Evolutionary conservation across 2,329 filamentous ascomycete species (phyloP), one percentile per base, ranked within the genome.

Genomic region (Arthrinium phaeospermum): DNA sequence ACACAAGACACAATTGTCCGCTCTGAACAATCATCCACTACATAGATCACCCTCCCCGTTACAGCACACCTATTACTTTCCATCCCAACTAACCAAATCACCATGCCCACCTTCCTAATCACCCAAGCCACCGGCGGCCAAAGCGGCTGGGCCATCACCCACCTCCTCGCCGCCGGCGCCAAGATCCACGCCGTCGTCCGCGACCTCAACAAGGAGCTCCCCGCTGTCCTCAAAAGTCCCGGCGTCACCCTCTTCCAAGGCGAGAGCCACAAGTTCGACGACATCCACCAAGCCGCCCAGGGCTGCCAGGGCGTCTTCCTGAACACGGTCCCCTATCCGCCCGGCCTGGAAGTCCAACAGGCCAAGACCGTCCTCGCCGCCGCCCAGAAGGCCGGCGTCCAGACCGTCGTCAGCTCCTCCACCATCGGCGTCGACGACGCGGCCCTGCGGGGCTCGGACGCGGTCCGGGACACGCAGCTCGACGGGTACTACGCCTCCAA

Each of bases 111-210:
- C 68, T 83, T 80, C 68, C 77, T 83, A 1, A 70, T 83, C 72
- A 81, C 80, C 0, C 80, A 83, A 68, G 81, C 81, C 16, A 80
- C 81, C 13, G 81, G 81, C 46, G 74, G 78, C 5, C 81, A 83
- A 71, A 76, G 77, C 71, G 78, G 74, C 68, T 78, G 73, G 72
- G 74, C 76, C 46, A 80, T 82, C 73, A 77, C 41, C 1, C 77
- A 82, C 27, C 79, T 84, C 0, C 80, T 83, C 7, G 72, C 73
- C 27, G 76, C 81, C 0, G 81, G 81, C 14, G 78, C 75, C 53
- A 81, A 79, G 27, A 72, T 83, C 69, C 82, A 83, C 46, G 82
- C 80, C 0, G 71, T 84, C 4, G 81, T 83, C 0, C 81, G 82
- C 67, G 74, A 83, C 64, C 78, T 76, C 7, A 68, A 79, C n/a